These are phyloP conservation scores for Periconia sp. DNA, from an alignment of 2,329 filamentous ascomycete genomes.

Conservation along the genomic window DNA sequence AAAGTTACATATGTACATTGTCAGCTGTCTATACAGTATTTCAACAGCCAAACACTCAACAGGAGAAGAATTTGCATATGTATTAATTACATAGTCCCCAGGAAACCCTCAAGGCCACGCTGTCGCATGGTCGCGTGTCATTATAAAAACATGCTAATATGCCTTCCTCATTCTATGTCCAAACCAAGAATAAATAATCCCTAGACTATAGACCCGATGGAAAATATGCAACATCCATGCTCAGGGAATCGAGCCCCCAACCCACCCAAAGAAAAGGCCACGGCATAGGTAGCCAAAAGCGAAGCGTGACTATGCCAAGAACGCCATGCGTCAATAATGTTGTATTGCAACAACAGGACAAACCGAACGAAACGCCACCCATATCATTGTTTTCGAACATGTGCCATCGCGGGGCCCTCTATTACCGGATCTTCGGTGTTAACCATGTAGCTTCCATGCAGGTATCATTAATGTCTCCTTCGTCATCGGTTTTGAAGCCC, in stretches of 20 bases:
- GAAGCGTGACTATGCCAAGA: slow-evolving; percentile 2
- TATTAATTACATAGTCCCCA: slow-evolving; percentile 4
- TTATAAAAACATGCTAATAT: slow-evolving; percentile 5
- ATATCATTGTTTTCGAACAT: background rate
- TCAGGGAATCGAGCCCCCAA: background rate
- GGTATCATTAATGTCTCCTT: slow-evolving; percentile 37
- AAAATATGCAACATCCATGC: slow-evolving; percentile 1
- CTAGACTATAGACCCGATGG: slow-evolving; percentile 2
- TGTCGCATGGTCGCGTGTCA: background rate
- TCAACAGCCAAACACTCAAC: background rate
- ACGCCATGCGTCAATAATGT: slow-evolving; percentile 3
- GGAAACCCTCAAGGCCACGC: background rate
- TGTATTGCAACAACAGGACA: background rate
- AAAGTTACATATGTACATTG: background rate
- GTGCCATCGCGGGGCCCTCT: background rate
- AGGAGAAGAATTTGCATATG: slow-evolving; percentile 1
- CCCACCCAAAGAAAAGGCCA: background rate
- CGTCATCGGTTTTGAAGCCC: slow-evolving; percentile 36
- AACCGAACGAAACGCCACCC: slow-evolving; percentile 6
- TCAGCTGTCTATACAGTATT: background rate
- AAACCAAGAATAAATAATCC: slow-evolving; percentile 1
- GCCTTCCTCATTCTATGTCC: slow-evolving; percentile 6
- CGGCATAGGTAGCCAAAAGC: background rate
- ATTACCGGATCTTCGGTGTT: slow-evolving; percentile 30
- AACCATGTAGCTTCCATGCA: slow-evolving; percentile 45